A percentile compares a stretch with the other conserved stretches of the same genome.
Evolutionary conservation across 1,284 basidiomycete genomes (phyloP).

Genomic region (Dichomitus squalens): DNA sequence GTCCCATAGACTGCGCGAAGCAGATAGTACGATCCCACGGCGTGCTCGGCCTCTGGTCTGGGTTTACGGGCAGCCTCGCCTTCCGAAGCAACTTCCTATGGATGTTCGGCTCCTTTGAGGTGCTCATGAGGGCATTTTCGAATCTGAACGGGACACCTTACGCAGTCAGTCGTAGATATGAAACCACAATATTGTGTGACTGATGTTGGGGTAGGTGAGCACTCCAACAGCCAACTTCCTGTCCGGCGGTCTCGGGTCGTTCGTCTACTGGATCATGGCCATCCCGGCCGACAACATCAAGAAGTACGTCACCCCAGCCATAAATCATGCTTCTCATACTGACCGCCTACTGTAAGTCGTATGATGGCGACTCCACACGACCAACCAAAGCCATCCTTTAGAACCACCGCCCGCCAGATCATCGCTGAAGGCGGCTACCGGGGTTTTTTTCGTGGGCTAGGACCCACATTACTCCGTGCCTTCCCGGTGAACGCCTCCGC

Average conservation of each 20-base stretch:
- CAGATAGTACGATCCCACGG: conserved; percentile 61
- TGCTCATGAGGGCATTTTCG: conserved; percentile 59
- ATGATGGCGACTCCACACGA: conserved; percentile 58
- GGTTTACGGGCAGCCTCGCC: conserved; percentile 62
- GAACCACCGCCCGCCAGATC: conserved; percentile 50
- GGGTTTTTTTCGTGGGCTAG: conserved; percentile 66
- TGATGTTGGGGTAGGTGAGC: conserved; percentile 47
- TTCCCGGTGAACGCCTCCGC: conserved; percentile 77
- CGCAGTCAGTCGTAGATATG: conserved; percentile 42
- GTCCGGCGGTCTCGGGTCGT: conserved; percentile 66
- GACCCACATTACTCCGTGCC: conserved; percentile 64
- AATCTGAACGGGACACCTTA: conserved; percentile 52
- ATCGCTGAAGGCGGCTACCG: conserved; percentile 49
- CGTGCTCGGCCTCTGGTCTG: conserved; percentile 61
- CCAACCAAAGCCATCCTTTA: conserved; percentile 50
- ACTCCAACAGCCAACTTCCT: conserved; percentile 69
- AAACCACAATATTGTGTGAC: neutral
- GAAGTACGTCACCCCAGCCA: conserved; percentile 48
- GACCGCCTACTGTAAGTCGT: conserved; percentile 40
- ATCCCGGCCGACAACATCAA: conserved; percentile 82
- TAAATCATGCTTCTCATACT: neutral
- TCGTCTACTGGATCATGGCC: conserved; percentile 68
- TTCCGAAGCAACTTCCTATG: conserved; percentile 69
- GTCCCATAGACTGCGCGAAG: conserved; percentile 62
- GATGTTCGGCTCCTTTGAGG: conserved; percentile 71